phyloP scores from a whole-genome alignment of 139 green algal genomes.

The Chlamydomonas sphaeroides region DNA sequence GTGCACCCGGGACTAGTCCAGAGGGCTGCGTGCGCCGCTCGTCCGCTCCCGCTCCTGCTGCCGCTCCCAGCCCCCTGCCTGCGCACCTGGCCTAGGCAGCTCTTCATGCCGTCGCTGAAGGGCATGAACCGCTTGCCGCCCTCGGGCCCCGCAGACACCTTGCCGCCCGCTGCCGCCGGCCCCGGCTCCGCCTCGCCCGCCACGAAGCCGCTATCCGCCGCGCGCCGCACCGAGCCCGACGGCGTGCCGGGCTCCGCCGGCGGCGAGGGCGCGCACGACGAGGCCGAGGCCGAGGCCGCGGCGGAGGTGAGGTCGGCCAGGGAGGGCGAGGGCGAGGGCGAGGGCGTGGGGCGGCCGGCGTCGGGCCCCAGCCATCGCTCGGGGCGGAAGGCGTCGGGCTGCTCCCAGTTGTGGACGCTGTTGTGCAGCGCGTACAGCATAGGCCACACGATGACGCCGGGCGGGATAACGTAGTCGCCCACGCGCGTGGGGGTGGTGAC shows the following conservation, averaged over 20 bases:
- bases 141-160: background rate
- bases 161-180: background rate
- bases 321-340: too few relatives aligned
- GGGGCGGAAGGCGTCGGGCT: constrained; percentile 41
- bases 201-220: background rate
- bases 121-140: constrained; percentile 54
- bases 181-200: background rate
- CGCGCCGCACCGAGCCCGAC: background rate
- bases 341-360: too few relatives aligned
- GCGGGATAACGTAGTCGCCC: constrained; percentile 50
- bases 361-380: constrained; percentile 16
- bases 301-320: too few relatives aligned
- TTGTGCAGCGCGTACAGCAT: constrained; percentile 73
- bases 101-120: constrained; percentile 69
- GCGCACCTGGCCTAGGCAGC: constrained; percentile 64
- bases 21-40: too few relatives aligned
- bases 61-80: background rate
- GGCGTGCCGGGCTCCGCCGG: background rate
- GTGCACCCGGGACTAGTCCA: too few relatives aligned
- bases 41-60: too few relatives aligned
- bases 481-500: constrained; percentile 48
- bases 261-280: too few relatives aligned
- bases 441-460: constrained; percentile 67
- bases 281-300: too few relatives aligned
- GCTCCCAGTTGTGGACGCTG: constrained; percentile 57